phyloP scores from a whole-genome alignment of 805 yeast species.

The Barnettozyma wickerhamii region DNA sequence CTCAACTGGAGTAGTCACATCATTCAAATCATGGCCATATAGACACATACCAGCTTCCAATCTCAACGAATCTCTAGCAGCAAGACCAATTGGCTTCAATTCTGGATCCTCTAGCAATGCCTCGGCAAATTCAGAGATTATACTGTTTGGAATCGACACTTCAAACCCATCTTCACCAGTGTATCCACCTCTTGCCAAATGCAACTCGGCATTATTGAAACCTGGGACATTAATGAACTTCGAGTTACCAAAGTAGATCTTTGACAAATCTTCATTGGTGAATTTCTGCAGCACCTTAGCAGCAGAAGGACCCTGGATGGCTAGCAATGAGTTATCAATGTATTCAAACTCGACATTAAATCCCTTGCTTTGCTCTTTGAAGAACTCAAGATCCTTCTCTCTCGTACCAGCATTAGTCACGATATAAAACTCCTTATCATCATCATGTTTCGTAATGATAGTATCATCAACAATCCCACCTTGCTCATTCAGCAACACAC shows the following conservation, averaged over 20 bases:
- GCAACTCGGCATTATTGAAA: slow-evolving; percentile 43
- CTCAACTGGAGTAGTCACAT: slow-evolving; percentile 78
- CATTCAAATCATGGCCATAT: slow-evolving; percentile 88
- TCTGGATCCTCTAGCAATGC: slow-evolving; percentile 47
- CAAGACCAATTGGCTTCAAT: slow-evolving; percentile 88
- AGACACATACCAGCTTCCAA: slow-evolving; percentile 98
- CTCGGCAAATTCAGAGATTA: slow-evolving; percentile 58
- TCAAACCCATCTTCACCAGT: slow-evolving; percentile 99
- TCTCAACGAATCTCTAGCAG: slow-evolving; percentile 96
- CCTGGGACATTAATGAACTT: slow-evolving; percentile 25
- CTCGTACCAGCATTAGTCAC: slow-evolving; percentile 97
- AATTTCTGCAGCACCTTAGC: slow-evolving; percentile 60
- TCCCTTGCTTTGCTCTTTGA: slow-evolving; percentile 45
- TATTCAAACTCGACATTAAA: slow-evolving; percentile 35
- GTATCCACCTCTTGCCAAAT: slow-evolving; percentile 93
- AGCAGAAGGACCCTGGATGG: slow-evolving; percentile 91
- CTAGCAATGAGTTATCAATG: slow-evolving; percentile 74
- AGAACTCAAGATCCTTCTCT: slow-evolving; percentile 68
- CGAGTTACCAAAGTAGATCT: slow-evolving; percentile 70
- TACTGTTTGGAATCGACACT: slow-evolving; percentile 63
- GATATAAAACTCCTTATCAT: slow-evolving; percentile 61
- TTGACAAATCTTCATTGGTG: slow-evolving; percentile 52
- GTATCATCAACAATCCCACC: slow-evolving; percentile 95
- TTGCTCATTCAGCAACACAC: slow-evolving; percentile 65
- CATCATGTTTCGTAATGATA: slow-evolving; percentile 78